Conservation (phyloP, 2,329 filamentous ascomycete species). For the Xylariaceae sp. region DNA sequence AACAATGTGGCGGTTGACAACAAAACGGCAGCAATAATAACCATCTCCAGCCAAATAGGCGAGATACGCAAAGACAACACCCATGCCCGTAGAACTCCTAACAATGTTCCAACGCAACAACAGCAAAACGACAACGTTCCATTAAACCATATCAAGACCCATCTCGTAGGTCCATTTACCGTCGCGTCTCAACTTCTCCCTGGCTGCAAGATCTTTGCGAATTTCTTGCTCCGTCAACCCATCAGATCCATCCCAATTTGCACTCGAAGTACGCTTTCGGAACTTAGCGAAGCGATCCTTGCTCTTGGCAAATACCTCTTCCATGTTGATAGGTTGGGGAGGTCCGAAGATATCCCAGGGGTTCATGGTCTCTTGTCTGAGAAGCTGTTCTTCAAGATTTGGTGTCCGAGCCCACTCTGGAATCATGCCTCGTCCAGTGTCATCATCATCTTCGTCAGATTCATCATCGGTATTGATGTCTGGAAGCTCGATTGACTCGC, state of each 20-base stretch:
- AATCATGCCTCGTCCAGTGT: conserved; percentile 56
- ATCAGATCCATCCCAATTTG: conserved; percentile 87
- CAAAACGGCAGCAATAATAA: no score
- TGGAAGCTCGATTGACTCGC: conserved; percentile 86
- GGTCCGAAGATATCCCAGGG: conserved; percentile 85
- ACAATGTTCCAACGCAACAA: neutral
- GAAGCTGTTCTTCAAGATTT: conserved; percentile 71
- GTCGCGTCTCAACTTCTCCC: conserved; percentile 66
- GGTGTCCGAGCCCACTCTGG: conserved; percentile 89
- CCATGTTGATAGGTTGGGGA: conserved; percentile 85
- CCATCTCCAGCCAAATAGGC: no score
- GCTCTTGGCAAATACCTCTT: conserved; percentile 91
- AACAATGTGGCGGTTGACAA: no score
- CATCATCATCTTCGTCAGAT: conserved; percentile 68
- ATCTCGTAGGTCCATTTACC: conserved; percentile 67
- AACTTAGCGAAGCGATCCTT: conserved; percentile 85
- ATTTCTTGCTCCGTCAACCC: conserved; percentile 72
- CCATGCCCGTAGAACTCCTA: neutral
- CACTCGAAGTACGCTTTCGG: conserved; percentile 85
- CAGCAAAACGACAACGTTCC: neutral
- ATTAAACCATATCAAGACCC: conserved; percentile 31
- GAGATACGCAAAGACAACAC: neutral
- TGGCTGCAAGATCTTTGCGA: conserved; percentile 63
- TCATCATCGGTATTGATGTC: conserved; percentile 96
- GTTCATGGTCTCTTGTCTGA: conserved; percentile 81